phyloP scores from a whole-genome alignment of 371 early-diverging fungal genomes.

The Entomophthora muscae region DNA sequence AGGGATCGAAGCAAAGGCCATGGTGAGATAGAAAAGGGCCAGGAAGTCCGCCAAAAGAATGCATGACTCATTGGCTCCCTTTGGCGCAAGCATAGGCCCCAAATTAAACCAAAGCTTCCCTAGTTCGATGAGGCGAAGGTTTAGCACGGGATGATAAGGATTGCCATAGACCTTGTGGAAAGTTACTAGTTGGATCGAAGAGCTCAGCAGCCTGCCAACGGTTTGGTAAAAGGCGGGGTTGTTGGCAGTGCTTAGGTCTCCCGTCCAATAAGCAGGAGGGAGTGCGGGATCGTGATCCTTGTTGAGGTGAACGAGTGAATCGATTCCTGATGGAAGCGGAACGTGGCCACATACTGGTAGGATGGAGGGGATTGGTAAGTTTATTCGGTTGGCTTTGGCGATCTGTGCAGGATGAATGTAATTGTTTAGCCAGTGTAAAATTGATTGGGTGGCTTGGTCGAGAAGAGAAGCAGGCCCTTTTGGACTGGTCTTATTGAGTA shows the following conservation, averaged over 20 bases:
- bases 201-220: background rate
- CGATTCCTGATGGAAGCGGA: background rate
- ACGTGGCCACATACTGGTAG: background rate
- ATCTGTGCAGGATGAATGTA: background rate
- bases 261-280: background rate
- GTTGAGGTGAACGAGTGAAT: background rate
- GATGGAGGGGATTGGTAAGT: background rate
- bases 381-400: background rate
- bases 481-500: too few relatives aligned
- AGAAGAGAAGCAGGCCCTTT: background rate
- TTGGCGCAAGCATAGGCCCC: background rate
- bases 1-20: background rate
- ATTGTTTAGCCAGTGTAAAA: background rate
- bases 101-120: background rate
- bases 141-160: background rate
- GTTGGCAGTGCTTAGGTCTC: background rate
- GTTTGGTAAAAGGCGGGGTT: background rate
- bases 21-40: background rate
- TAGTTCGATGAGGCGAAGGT: background rate
- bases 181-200: background rate
- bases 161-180: background rate
- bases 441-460: background rate
- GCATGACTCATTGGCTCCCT: background rate
- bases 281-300: background rate
- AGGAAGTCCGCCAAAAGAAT: background rate